These are phyloP conservation scores for Xerocomus minutiporus DNA, from an alignment of 1,284 basidiomycete species.

Conservation along the genomic window DNA sequence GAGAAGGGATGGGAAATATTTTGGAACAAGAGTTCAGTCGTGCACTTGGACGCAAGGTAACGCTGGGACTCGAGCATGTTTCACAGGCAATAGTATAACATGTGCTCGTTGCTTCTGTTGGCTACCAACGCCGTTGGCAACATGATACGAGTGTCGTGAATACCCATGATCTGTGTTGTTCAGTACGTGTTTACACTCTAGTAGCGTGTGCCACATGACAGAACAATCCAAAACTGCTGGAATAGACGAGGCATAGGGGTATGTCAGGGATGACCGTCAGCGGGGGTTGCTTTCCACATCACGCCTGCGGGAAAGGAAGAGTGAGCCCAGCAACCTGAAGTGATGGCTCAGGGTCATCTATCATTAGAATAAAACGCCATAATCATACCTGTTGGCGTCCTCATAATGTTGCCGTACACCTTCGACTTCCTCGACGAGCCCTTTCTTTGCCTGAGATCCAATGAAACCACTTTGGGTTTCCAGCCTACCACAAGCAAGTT, in stretches of 20 bases:
- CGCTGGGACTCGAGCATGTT: conserved; percentile 29
- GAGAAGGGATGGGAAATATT: conserved; percentile 56
- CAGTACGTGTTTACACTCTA: conserved; percentile 2
- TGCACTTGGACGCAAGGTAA: conserved; percentile 34
- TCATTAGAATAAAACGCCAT: conserved; percentile 9
- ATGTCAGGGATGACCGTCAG: not conserved
- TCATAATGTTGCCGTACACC: conserved; percentile 58
- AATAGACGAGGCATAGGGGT: not conserved
- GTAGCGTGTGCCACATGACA: not conserved
- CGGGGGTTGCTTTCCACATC: conserved; percentile 32
- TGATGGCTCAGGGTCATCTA: conserved; percentile 5
- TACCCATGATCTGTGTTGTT: conserved; percentile 3
- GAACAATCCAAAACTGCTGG: not conserved
- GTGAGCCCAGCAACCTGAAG: conserved; percentile 47
- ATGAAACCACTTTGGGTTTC: not conserved
- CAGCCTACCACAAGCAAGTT: not conserved
- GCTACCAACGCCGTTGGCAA: not conserved
- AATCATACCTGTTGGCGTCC: conserved; percentile 58
- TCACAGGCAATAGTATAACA: conserved; percentile 20
- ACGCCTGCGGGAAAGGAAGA: conserved; percentile 59
- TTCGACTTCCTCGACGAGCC: conserved; percentile 34
- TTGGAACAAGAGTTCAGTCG: conserved; percentile 63
- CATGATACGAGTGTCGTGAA: conserved; percentile 4
- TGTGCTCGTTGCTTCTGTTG: not conserved
- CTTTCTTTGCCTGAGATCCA: conserved; percentile 2